Evolutionary conservation across 164 flowering plant genomes (phyloP).

Genomic region (Magnolia kwangsiensis): DNA sequence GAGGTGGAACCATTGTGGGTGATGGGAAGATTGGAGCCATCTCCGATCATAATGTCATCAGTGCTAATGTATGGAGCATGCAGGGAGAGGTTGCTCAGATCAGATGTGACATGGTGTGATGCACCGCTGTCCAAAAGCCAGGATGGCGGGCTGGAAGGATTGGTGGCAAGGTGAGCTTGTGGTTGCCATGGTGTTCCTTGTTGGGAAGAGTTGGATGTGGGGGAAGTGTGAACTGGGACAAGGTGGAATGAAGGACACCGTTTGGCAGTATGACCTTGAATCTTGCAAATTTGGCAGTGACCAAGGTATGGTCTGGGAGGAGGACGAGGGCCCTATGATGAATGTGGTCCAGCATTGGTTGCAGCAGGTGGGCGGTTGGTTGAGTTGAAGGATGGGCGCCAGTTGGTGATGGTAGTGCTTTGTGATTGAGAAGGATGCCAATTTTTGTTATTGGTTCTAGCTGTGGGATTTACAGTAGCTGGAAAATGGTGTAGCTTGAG

Average conservation of each 20-base stretch:
- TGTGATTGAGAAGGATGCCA: not conserved
- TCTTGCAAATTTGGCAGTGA: constrained; percentile 4
- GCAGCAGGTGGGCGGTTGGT: not conserved
- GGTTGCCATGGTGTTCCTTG: too few relatives aligned
- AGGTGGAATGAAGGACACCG: not conserved
- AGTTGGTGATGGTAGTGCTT: not conserved
- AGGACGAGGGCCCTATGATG: not conserved
- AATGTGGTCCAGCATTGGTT: not conserved
- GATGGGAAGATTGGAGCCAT: not conserved
- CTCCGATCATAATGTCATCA: not conserved
- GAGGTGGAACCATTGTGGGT: not conserved
- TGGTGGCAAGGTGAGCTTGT: constrained; percentile 1
- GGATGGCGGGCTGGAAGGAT: not conserved
- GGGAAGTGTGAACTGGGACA: not conserved
- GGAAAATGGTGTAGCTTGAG: not conserved
- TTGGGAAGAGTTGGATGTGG: not conserved
- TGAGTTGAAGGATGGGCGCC: constrained; percentile 3
- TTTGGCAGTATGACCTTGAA: constrained; percentile 6
- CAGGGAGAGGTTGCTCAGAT: not conserved
- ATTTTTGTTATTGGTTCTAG: not conserved
- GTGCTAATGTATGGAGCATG: not conserved
- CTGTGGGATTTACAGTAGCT: constrained; percentile 1
- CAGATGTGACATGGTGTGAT: not conserved
- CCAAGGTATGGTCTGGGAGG: constrained; percentile 2
- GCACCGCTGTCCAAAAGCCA: not conserved